Evolutionary conservation across 1,284 basidiomycete genomes (phyloP).

Genomic region (Rhodofomes roseus): DNA sequence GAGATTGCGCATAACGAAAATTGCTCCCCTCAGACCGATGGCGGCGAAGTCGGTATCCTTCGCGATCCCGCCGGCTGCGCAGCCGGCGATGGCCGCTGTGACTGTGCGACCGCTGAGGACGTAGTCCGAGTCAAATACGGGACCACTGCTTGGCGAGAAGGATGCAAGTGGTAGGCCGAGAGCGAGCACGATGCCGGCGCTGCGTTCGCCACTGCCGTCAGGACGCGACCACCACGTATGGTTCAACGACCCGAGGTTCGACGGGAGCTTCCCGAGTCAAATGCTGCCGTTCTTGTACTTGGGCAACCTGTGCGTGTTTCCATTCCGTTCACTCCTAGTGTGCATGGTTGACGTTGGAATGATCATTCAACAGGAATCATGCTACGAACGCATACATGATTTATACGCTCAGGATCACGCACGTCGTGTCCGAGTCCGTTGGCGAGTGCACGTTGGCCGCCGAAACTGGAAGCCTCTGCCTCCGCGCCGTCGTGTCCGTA

Average conservation of each 20-base stretch:
- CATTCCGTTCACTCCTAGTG: constrained; percentile 6
- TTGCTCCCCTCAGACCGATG: constrained; percentile 23
- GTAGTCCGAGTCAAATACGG: constrained; percentile 17
- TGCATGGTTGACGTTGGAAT: neutral
- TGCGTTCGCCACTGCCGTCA: constrained; percentile 61
- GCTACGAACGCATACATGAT: constrained; percentile 96
- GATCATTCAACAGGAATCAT: constrained; percentile 64
- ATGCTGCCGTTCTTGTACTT: constrained; percentile 95
- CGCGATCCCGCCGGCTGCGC: constrained; percentile 32
- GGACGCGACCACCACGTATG: constrained; percentile 76
- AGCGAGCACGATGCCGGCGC: constrained; percentile 63
- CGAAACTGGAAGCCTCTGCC: constrained; percentile 26
- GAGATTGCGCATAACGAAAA: neutral
- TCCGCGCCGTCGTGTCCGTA: constrained; percentile 11
- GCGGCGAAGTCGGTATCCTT: constrained; percentile 51
- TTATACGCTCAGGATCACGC: constrained; percentile 92
- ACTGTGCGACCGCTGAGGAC: constrained; percentile 14
- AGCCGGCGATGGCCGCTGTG: constrained; percentile 18
- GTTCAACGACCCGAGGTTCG: constrained; percentile 92
- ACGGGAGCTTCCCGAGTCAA: constrained; percentile 93
- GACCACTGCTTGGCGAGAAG: constrained; percentile 3
- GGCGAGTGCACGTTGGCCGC: constrained; percentile 87
- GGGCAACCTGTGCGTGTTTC: constrained; percentile 80
- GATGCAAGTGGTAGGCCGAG: constrained; percentile 44
- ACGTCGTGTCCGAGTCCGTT: constrained; percentile 96